Percentiles rank a stretch among this genome's conserved stretches.
Evolutionary conservation across 2,329 filamentous ascomycete species (phyloP).

Genomic region (Teratosphaeriaceae sp.): DNA sequence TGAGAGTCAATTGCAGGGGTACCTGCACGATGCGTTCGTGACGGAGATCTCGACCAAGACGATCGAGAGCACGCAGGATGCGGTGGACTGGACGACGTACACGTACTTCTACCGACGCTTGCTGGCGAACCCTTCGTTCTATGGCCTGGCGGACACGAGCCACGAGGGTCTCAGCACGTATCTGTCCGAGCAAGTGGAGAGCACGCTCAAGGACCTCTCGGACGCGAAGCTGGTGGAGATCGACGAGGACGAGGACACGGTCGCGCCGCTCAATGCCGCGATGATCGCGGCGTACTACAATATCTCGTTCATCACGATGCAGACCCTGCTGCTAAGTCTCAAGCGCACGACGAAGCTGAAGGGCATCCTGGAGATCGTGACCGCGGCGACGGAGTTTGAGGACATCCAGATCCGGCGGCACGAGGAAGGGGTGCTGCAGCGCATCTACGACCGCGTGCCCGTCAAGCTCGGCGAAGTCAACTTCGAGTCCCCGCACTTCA

Average conservation of each 20-base stretch:
- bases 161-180: conserved; percentile 92
- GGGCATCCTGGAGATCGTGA: conserved; percentile 93
- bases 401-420: conserved; percentile 89
- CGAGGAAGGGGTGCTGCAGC: conserved; percentile 78
- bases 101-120: conserved; percentile 97
- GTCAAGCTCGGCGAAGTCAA: conserved; percentile 87
- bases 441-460: conserved; percentile 89
- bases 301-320: conserved; percentile 98
- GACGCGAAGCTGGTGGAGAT: conserved; percentile 95
- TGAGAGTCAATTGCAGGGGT: conserved; percentile 87
- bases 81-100: conserved; percentile 97
- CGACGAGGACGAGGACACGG: conserved; percentile 78
- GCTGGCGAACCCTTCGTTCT: conserved; percentile 93
- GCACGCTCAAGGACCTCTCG: conserved; percentile 78
- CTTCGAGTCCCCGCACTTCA: conserved; percentile 95
- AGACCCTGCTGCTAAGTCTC: conserved; percentile 91
- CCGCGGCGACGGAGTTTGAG: conserved; percentile 94
- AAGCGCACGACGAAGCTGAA: conserved; percentile 89
- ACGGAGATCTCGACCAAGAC: conserved; percentile 96
- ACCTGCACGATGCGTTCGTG: conserved; percentile 92
- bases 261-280: conserved; percentile 85
- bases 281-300: conserved; percentile 99
- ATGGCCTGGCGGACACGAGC: conserved; percentile 79
- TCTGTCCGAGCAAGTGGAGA: conserved; percentile 90
- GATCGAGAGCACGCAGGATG: conserved; percentile 91